phyloP scores from a whole-genome alignment of 2,329 filamentous ascomycete species.

The Zymoseptoria ardabiliae region DNA sequence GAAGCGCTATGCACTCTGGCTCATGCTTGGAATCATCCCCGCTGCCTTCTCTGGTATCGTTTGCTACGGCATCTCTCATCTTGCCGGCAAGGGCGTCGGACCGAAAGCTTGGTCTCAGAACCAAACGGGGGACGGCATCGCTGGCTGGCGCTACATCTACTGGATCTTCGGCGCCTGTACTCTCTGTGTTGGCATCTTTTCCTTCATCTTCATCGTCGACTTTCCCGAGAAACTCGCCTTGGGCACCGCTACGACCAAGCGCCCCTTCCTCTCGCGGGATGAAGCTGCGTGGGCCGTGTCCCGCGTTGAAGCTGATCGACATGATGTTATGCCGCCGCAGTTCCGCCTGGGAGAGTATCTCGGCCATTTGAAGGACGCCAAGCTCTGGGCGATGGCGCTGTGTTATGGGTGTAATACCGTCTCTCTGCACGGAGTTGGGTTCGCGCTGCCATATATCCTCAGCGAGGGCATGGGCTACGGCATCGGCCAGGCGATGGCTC shows the following conservation, averaged over 20 bases:
- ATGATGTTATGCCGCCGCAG: conserved; percentile 6
- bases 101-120: conserved; percentile 25
- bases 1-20: conserved; percentile 28
- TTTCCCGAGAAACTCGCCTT: conserved; percentile 8
- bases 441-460: conserved; percentile 9
- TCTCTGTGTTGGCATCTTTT: conserved; percentile 1
- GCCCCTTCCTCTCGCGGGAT: conserved; percentile 3
- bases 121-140: conserved; percentile 7
- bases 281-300: conserved; percentile 9
- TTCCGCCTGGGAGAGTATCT: conserved; percentile 4
- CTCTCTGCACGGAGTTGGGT: conserved; percentile 5
- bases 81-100: conserved; percentile 22
- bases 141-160: conserved; percentile 17
- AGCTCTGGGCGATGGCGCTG: conserved; percentile 6
- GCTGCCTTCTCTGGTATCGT: conserved; percentile 46
- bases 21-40: conserved; percentile 31
- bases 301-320: conserved; percentile 6
- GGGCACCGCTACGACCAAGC: background rate
- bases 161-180: conserved; percentile 5
- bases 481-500: conserved; percentile 35
- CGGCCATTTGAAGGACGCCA: conserved; percentile 1
- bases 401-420: background rate
- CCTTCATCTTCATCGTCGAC: conserved; percentile 4
- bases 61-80: conserved; percentile 41
- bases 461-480: conserved; percentile 33